Conservation (phyloP, 495 filamentous ascomycete species). For the Aspergillus ostianus region DNA sequence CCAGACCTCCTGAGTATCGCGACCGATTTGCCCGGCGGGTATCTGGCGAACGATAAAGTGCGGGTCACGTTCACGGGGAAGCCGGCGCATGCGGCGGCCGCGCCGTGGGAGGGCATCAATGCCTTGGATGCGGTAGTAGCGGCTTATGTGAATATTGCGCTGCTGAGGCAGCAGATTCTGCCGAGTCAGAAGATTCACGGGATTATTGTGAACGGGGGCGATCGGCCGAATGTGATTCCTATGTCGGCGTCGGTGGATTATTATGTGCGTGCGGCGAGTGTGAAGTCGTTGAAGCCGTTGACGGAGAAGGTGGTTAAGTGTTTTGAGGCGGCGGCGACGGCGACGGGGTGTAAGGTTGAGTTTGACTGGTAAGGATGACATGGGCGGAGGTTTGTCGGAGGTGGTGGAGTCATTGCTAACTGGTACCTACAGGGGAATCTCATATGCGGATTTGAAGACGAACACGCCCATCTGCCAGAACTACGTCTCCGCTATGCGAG, state of each 20-base stretch:
- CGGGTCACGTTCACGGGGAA: slow-evolving; percentile 42
- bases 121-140: slow-evolving; percentile 62
- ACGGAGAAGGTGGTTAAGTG: slow-evolving; percentile 51
- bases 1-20: slow-evolving; percentile 27
- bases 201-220: slow-evolving; percentile 45
- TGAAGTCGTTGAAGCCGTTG: slow-evolving; percentile 40
- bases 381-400: neutral
- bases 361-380: slow-evolving; percentile 32
- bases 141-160: slow-evolving; percentile 58
- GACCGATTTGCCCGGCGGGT: slow-evolving; percentile 36
- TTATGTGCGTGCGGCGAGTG: slow-evolving; percentile 51
- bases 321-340: slow-evolving; percentile 55
- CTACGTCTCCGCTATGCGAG: slow-evolving; percentile 50
- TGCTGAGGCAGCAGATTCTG: slow-evolving; percentile 59
- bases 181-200: slow-evolving; percentile 45
- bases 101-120: slow-evolving; percentile 64
- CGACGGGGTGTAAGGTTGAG: slow-evolving; percentile 53
- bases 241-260: slow-evolving; percentile 53
- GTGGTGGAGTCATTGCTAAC: neutral
- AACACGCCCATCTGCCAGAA: slow-evolving; percentile 48
- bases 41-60: slow-evolving; percentile 55
- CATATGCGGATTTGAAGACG: slow-evolving; percentile 53
- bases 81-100: slow-evolving; percentile 55
- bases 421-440: slow-evolving; percentile 34
- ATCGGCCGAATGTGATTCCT: slow-evolving; percentile 53